phyloP scores from a whole-genome alignment of 495 filamentous ascomycete genomes.

The Parachaetomium inaequale region DNA sequence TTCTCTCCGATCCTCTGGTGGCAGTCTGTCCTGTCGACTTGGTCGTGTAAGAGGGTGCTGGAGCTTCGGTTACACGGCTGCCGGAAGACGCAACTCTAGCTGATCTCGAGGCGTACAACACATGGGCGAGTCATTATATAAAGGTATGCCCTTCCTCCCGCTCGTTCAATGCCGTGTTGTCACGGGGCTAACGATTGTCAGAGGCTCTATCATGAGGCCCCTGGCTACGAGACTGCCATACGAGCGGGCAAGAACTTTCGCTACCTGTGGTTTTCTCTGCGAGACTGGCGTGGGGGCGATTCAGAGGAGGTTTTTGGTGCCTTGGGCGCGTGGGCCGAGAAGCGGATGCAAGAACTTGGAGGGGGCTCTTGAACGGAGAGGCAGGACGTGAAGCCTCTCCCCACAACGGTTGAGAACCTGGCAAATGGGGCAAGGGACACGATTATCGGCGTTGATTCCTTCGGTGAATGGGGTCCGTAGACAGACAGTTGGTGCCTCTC shows the following conservation, averaged over 20 bases:
- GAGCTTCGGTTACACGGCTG: slow-evolving; percentile 28
- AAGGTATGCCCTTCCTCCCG: neutral
- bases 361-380: too few species aligned
- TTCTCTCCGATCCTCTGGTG: slow-evolving; percentile 37
- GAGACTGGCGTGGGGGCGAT: slow-evolving; percentile 36
- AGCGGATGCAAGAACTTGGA: neutral
- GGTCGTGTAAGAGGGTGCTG: slow-evolving; percentile 31
- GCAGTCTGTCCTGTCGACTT: slow-evolving; percentile 30
- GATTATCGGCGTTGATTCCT: too few species aligned
- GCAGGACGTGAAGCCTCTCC: too few species aligned
- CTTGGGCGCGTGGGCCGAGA: slow-evolving; percentile 35
- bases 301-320: slow-evolving; percentile 37
- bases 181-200: slow-evolving; percentile 5
- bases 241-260: slow-evolving; percentile 35
- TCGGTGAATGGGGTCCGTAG: too few species aligned
- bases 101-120: neutral
- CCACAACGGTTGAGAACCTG: too few species aligned
- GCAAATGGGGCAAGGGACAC: too few species aligned
- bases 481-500: too few species aligned
- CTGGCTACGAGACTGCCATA: slow-evolving; percentile 33
- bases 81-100: neutral
- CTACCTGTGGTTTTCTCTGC: slow-evolving; percentile 38
- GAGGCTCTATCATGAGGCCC: slow-evolving; percentile 15
- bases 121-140: neutral
- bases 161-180: neutral